A percentile compares a stretch with the other conserved stretches of the same genome.
Evolutionary conservation across 768 basidiomycete species (phyloP).

Genomic region (Boletus vinaceobasis): DNA sequence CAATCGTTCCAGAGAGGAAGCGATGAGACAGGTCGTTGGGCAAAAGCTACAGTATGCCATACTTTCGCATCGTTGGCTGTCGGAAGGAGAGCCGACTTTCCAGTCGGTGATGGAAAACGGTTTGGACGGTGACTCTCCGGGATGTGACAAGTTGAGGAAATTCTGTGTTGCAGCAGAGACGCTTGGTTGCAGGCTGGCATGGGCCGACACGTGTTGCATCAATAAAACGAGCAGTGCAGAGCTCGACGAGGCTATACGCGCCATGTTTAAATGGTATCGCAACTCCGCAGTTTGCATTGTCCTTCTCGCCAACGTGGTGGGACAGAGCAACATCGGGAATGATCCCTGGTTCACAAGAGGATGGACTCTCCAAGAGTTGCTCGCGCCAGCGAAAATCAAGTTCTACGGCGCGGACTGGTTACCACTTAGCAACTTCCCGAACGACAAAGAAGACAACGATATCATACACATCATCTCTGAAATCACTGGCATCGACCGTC

Average conservation of each 20-base stretch:
- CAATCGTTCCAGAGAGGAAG: slow-evolving; percentile 5
- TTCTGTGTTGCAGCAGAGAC: slow-evolving; percentile 13
- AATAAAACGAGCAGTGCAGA: slow-evolving; percentile 29
- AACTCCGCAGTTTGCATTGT: slow-evolving; percentile 22
- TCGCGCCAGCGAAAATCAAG: slow-evolving; percentile 19
- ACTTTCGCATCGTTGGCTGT: slow-evolving; percentile 15
- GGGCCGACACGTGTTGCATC: slow-evolving; percentile 28
- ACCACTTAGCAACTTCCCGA: slow-evolving; percentile 3
- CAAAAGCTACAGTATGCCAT: slow-evolving; percentile 13
- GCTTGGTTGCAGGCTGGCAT: slow-evolving; percentile 18
- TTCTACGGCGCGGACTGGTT: slow-evolving; percentile 18
- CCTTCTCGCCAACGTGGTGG: slow-evolving; percentile 7
- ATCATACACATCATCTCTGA: slow-evolving; percentile 12
- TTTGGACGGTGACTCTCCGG: neutral
- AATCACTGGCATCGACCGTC: slow-evolving; percentile 10
- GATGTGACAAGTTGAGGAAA: slow-evolving; percentile 10
- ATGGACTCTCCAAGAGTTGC: slow-evolving; percentile 22
- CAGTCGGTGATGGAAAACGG: slow-evolving; percentile 6
- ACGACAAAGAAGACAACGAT: slow-evolving; percentile 20
- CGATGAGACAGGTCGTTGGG: slow-evolving; percentile 1
- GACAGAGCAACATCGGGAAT: neutral
- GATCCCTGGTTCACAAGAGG: slow-evolving; percentile 26
- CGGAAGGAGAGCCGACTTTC: slow-evolving; percentile 13
- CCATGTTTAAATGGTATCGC: slow-evolving; percentile 27
- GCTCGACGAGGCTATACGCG: slow-evolving; percentile 29